Percentiles rank a stretch among this genome's conserved stretches.
Evolutionary conservation across 108 stramenopile genomes (phyloP).

Genomic region (Parmales sp.): DNA sequence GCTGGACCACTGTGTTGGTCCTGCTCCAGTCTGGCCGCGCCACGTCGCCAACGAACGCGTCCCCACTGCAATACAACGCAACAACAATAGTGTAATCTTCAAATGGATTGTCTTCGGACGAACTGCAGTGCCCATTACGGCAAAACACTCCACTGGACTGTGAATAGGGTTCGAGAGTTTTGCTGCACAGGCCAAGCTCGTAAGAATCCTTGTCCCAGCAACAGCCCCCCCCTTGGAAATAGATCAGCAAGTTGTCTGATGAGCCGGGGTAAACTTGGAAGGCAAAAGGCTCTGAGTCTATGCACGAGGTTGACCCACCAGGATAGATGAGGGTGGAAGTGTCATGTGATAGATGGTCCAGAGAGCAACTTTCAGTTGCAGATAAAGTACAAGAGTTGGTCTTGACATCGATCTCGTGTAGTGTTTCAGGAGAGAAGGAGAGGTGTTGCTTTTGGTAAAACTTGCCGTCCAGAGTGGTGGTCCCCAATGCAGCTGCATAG

Average conservation of each 20-base stretch:
- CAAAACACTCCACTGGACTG: not conserved
- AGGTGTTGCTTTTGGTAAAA: too few species aligned
- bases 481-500: too few species aligned
- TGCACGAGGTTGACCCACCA: slow-evolving; percentile 23
- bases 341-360: not conserved
- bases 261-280: slow-evolving; percentile 25
- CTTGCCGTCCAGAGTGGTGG: too few species aligned
- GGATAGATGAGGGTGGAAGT: slow-evolving; percentile 3
- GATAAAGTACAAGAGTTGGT: too few species aligned
- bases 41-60: not conserved
- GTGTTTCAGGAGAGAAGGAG: too few species aligned
- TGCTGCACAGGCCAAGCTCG: slow-evolving; percentile 10
- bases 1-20: not conserved
- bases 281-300: slow-evolving; percentile 12
- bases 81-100: not conserved
- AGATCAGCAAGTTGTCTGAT: slow-evolving; percentile 21
- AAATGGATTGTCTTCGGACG: not conserved
- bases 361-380: too few species aligned
- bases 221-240: slow-evolving; percentile 26
- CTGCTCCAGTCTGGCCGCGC: not conserved
- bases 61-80: slow-evolving; percentile 9
- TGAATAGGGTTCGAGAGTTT: too few species aligned
- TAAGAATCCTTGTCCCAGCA: slow-evolving; percentile 21
- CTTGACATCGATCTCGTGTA: too few species aligned
- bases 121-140: not conserved